These are phyloP conservation scores for Graphilbum ipis-grandicollis DNA, from an alignment of 2,329 filamentous ascomycete species.

Conservation along the genomic window DNA sequence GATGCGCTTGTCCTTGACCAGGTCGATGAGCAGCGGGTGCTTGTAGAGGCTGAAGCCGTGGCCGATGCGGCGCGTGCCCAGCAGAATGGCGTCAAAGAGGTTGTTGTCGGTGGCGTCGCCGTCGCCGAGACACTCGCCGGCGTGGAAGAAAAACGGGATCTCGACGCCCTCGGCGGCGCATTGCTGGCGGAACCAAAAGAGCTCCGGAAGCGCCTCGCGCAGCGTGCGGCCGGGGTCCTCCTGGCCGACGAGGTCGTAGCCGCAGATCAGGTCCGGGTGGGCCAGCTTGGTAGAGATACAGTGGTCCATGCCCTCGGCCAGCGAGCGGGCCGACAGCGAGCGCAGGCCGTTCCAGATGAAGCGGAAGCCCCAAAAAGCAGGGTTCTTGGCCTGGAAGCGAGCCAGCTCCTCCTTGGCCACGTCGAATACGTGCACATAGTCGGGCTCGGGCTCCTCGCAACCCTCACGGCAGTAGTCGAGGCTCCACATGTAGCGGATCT, in stretches of 20 bases:
- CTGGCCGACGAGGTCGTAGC: slow-evolving; percentile 80
- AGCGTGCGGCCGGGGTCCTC: slow-evolving; percentile 68
- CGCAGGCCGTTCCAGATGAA: slow-evolving; percentile 75
- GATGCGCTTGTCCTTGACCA: slow-evolving; percentile 78
- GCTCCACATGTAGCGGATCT: slow-evolving; percentile 59
- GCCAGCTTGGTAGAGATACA: slow-evolving; percentile 69
- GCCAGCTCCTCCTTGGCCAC: slow-evolving; percentile 64
- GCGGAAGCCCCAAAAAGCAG: slow-evolving; percentile 66
- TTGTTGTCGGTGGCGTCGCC: slow-evolving; percentile 63
- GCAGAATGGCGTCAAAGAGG: slow-evolving; percentile 72
- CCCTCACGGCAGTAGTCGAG: slow-evolving; percentile 51
- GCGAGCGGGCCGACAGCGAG: slow-evolving; percentile 39
- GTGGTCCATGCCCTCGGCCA: slow-evolving; percentile 70
- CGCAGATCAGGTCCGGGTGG: slow-evolving; percentile 64
- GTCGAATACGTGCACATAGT: slow-evolving; percentile 52
- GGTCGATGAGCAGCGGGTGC: slow-evolving; percentile 74
- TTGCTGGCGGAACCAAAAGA: slow-evolving; percentile 87
- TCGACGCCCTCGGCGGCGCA: slow-evolving; percentile 63
- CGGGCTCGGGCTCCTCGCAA: slow-evolving; percentile 45
- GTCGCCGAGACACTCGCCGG: slow-evolving; percentile 66
- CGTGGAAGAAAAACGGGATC: slow-evolving; percentile 92
- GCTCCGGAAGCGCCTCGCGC: slow-evolving; percentile 58
- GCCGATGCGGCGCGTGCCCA: slow-evolving; percentile 77
- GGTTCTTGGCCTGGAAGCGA: slow-evolving; percentile 55
- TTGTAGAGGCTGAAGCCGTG: slow-evolving; percentile 82